Evolutionary conservation across 495 filamentous ascomycete genomes (phyloP).

Genomic region (Aspergillus carlsbadensis): DNA sequence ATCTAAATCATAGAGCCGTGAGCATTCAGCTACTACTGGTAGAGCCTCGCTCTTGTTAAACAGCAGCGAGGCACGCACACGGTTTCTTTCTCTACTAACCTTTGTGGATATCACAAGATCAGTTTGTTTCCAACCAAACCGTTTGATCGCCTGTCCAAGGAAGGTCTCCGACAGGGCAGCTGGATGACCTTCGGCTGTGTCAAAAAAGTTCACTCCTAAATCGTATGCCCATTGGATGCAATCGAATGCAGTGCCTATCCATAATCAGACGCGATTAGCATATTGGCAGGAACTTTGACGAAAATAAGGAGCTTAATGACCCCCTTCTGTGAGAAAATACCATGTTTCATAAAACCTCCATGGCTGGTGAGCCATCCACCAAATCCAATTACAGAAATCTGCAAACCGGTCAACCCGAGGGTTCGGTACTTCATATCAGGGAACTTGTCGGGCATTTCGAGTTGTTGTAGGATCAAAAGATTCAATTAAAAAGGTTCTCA

Average conservation of each 20-base stretch:
- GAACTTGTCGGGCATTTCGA: background rate
- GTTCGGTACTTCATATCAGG: constrained; percentile 4
- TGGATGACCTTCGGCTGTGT: constrained; percentile 55
- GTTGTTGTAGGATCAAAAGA: too few species aligned
- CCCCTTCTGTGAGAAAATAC: constrained; percentile 9
- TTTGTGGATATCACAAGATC: constrained; percentile 84
- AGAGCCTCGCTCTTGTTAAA: too few species aligned
- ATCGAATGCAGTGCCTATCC: constrained; percentile 56
- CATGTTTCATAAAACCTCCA: constrained; percentile 18
- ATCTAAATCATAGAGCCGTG: background rate
- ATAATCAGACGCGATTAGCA: background rate
- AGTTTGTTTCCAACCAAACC: constrained; percentile 65
- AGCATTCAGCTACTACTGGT: background rate
- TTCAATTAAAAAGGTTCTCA: too few species aligned
- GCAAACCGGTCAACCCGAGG: background rate
- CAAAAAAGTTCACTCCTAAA: constrained; percentile 71
- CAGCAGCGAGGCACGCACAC: too few species aligned
- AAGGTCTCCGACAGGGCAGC: constrained; percentile 68
- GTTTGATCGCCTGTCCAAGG: constrained; percentile 67
- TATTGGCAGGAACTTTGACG: background rate
- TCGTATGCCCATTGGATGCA: constrained; percentile 77
- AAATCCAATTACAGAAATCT: background rate
- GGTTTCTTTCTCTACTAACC: too few species aligned
- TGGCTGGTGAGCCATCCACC: constrained; percentile 5
- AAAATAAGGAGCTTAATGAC: too few species aligned